A percentile compares a stretch with the other conserved stretches of the same genome.
Evolutionary conservation across 2,329 filamentous ascomycete species (phyloP).

Genomic region (Monilinia laxa): DNA sequence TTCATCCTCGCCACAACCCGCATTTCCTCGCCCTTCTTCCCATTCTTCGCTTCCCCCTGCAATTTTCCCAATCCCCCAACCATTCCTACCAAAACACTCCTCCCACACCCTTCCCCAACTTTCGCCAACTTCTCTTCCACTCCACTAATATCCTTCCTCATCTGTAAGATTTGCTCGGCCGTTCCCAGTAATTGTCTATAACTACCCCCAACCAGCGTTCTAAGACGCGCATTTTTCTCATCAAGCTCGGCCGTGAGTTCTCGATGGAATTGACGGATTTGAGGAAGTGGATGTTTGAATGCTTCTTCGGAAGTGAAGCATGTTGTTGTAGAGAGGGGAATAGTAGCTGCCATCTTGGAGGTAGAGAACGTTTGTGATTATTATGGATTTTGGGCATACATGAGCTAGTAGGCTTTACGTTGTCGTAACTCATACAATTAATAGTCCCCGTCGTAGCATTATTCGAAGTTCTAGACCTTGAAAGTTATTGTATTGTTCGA

Average conservation of each 20-base stretch:
- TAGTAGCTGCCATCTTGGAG: constrained; percentile 33
- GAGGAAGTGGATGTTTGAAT: constrained; percentile 56
- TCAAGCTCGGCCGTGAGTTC: constrained; percentile 58
- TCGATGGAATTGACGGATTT: constrained; percentile 63
- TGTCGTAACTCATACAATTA: not conserved
- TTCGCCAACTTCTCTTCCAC: constrained; percentile 70
- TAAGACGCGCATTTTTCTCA: constrained; percentile 61
- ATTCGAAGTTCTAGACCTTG: constrained; percentile 1
- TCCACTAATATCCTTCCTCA: constrained; percentile 74
- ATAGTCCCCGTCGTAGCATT: not conserved
- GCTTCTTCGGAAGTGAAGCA: constrained; percentile 43
- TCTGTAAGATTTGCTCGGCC: constrained; percentile 88
- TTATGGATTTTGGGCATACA: not conserved
- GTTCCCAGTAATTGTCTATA: constrained; percentile 91
- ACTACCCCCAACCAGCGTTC: constrained; percentile 62
- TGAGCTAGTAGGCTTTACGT: not conserved
- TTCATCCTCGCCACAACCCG: constrained; percentile 46
- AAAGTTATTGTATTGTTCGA: not conserved
- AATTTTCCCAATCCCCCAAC: constrained; percentile 56
- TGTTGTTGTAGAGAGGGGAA: constrained; percentile 54
- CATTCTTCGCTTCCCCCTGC: constrained; percentile 35
- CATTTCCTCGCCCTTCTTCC: constrained; percentile 35
- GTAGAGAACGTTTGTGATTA: not conserved
- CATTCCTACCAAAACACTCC: constrained; percentile 67
- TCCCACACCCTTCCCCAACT: constrained; percentile 77